Evolutionary conservation across 371 early-diverging fungal genomes (phyloP).

Genomic region (Rhizomucor pusillus): DNA sequence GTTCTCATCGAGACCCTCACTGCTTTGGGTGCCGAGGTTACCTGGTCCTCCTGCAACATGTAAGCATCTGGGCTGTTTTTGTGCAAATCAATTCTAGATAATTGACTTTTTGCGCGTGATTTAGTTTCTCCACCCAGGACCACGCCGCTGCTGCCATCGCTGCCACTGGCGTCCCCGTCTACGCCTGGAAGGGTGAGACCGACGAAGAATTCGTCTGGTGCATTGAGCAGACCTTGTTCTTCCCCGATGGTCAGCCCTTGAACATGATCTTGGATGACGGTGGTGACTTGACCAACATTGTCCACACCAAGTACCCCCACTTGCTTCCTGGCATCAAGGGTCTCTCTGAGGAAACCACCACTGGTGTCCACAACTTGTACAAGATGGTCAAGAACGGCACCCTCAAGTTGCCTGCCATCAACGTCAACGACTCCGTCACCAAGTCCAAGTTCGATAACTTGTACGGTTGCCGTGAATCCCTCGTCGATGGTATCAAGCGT

Average conservation of each 20-base stretch:
- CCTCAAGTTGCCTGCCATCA: slow-evolving; percentile 98
- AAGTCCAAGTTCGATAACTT: slow-evolving; percentile 99
- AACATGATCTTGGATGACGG: slow-evolving; percentile 99
- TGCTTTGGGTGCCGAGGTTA: slow-evolving; percentile 95
- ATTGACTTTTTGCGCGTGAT: background rate
- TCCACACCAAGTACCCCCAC: slow-evolving; percentile 96
- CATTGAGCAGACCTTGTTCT: slow-evolving; percentile 95
- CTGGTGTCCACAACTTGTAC: slow-evolving; percentile 99
- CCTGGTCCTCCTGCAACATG: slow-evolving; percentile 99
- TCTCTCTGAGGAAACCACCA: slow-evolving; percentile 99
- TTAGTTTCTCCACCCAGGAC: slow-evolving; percentile 95
- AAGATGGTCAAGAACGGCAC: slow-evolving; percentile 94
- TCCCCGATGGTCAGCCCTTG: slow-evolving; percentile 93
- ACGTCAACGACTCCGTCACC: slow-evolving; percentile 99
- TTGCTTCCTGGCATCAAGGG: slow-evolving; percentile 80
- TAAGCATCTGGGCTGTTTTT: slow-evolving; percentile 7
- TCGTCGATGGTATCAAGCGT: slow-evolving; percentile 99
- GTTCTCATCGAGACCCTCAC: slow-evolving; percentile 97
- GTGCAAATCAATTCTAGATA: background rate
- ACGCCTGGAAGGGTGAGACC: slow-evolving; percentile 97
- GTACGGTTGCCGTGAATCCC: slow-evolving; percentile 99
- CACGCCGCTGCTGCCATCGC: slow-evolving; percentile 92
- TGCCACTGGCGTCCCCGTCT: slow-evolving; percentile 80
- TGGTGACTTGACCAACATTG: slow-evolving; percentile 95
- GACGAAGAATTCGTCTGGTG: slow-evolving; percentile 99